phyloP scores from a whole-genome alignment of 371 early-diverging fungal species.

The Mortierella sp. region DNA sequence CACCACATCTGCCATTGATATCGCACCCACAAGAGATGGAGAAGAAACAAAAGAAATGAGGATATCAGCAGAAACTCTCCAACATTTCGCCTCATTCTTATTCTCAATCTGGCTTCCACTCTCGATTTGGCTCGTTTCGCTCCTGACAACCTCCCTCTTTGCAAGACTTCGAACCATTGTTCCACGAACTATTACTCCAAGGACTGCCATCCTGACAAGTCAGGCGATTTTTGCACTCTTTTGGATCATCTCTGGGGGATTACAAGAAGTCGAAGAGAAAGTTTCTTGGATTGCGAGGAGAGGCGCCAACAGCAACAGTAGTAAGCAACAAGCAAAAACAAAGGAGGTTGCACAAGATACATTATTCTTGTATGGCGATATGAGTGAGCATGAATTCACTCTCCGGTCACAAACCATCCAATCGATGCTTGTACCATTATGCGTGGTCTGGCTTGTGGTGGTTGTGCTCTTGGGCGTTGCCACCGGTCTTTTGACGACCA shows the following conservation, averaged over 20 bases:
- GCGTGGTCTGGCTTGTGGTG: background rate
- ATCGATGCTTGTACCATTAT: background rate
- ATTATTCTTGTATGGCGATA: background rate
- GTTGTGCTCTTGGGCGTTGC: background rate
- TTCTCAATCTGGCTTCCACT: slow-evolving; percentile 23
- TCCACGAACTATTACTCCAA: slow-evolving; percentile 8
- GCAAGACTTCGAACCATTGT: background rate
- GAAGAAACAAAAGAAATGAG: background rate
- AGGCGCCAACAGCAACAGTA: background rate
- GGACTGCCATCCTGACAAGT: slow-evolving; percentile 27
- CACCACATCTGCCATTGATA: background rate
- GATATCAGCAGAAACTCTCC: background rate
- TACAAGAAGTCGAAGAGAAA: slow-evolving; percentile 32
- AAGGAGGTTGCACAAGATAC: background rate
- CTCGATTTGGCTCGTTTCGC: slow-evolving; percentile 21
- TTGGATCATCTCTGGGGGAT: slow-evolving; percentile 30
- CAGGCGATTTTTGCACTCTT: slow-evolving; percentile 29
- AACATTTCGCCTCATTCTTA: background rate
- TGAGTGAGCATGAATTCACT: background rate
- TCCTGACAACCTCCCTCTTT: slow-evolving; percentile 14
- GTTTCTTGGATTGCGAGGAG: background rate
- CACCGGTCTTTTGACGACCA: slow-evolving; percentile 4
- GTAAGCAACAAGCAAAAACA: background rate
- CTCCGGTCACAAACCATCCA: background rate
- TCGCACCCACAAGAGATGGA: background rate